These are phyloP conservation scores for Pugionium dolabratum DNA, from an alignment of 345 rosid genomes.

Conservation along the genomic window DNA sequence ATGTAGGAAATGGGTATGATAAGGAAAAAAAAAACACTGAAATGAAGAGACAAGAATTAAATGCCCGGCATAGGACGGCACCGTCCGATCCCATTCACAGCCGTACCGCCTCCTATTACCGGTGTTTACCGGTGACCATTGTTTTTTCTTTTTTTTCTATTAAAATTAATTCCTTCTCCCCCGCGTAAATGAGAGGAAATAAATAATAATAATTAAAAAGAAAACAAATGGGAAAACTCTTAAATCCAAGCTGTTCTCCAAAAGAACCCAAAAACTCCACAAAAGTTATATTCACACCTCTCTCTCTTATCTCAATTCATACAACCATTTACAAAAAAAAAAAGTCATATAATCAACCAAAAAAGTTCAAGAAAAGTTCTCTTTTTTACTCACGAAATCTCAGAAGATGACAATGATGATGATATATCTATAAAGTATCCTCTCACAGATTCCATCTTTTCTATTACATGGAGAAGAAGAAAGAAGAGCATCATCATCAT, in stretches of 20 bases:
- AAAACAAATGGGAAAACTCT: slow-evolving; percentile 56
- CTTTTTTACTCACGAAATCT: slow-evolving; percentile 31
- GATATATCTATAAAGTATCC: slow-evolving; percentile 33
- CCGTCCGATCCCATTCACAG: slow-evolving; percentile 44
- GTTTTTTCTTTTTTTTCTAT: slow-evolving; percentile 14
- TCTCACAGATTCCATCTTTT: slow-evolving; percentile 29
- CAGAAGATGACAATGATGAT: slow-evolving; percentile 35
- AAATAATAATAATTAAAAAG: neutral
- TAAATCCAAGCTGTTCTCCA: slow-evolving; percentile 68
- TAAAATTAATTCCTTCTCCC: slow-evolving; percentile 12
- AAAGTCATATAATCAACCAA: slow-evolving; percentile 30
- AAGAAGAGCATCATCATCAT: slow-evolving; percentile 21
- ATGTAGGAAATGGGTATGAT: slow-evolving; percentile 1
- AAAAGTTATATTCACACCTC: slow-evolving; percentile 55
- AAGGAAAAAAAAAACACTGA: slow-evolving; percentile 4
- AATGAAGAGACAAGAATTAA: slow-evolving; percentile 43
- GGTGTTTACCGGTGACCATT: slow-evolving; percentile 63
- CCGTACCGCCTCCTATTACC: slow-evolving; percentile 46
- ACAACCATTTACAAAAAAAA: slow-evolving; percentile 29
- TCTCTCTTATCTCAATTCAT: slow-evolving; percentile 30
- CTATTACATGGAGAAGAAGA: slow-evolving; percentile 31
- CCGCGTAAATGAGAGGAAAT: slow-evolving; percentile 38
- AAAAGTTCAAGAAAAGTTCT: slow-evolving; percentile 38
- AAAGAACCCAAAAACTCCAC: slow-evolving; percentile 41
- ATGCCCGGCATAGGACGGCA: slow-evolving; percentile 47